Conservation (phyloP, 225 moss, liverwort and hornwort genomes). For the Bryoerythrophyllum caledonicum region DNA sequence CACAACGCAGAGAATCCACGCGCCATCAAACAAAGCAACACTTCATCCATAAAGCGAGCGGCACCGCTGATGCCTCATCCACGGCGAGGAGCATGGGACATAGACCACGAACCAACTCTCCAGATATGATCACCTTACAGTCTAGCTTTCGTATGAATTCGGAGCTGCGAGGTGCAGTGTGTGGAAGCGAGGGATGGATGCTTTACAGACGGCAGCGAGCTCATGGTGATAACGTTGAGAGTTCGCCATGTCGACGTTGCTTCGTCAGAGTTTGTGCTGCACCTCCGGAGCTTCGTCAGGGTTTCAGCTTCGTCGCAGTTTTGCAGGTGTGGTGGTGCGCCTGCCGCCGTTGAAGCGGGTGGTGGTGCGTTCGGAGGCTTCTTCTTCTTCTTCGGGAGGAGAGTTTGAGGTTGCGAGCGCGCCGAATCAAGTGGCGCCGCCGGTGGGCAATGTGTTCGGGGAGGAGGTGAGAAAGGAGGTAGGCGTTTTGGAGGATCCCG, state of each 20-base stretch:
- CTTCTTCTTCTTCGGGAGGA: conserved; percentile 9
- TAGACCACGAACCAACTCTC: not conserved
- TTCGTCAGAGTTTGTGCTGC: conserved; percentile 21
- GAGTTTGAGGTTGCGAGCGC: conserved; percentile 20
- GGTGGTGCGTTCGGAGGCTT: conserved; percentile 13
- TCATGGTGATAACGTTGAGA: conserved; percentile 1
- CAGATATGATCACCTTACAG: too few species aligned
- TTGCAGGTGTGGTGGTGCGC: not conserved
- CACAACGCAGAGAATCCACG: not conserved
- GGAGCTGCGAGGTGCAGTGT: not conserved
- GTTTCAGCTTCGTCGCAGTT: not conserved
- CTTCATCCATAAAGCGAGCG: conserved; percentile 38
- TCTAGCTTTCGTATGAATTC: not conserved
- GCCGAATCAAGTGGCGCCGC: conserved; percentile 45
- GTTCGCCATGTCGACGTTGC: conserved; percentile 22
- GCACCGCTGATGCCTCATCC: conserved; percentile 28
- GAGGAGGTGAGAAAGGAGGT: conserved; percentile 31
- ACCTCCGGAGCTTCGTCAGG: conserved; percentile 5
- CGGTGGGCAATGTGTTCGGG: conserved; percentile 29
- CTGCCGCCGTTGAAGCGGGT: not conserved
- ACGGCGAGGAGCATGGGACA: not conserved
- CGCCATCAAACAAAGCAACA: not conserved
- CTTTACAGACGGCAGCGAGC: not conserved
- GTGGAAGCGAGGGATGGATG: not conserved
- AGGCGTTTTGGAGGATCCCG: conserved; percentile 30